Evolutionary conservation across 495 filamentous ascomycete species (phyloP).

Genomic region (Immersiella caudata): DNA sequence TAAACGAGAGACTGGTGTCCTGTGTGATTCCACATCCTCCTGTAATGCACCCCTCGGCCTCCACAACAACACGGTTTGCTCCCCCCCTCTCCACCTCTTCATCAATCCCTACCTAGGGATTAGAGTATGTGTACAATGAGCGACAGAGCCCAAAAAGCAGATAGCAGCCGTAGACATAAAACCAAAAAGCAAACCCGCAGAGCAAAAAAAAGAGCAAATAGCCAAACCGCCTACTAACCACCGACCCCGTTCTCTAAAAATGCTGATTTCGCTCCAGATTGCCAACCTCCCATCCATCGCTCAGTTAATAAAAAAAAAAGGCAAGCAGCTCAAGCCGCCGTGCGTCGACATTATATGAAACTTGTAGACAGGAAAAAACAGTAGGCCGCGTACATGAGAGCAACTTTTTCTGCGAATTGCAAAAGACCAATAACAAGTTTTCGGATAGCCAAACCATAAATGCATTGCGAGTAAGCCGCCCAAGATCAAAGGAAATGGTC

Average conservation of each 20-base stretch:
- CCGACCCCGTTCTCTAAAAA: slow-evolving; percentile 12
- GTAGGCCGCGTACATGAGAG: background rate
- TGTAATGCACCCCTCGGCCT: background rate
- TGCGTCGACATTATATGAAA: background rate
- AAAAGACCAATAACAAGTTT: slow-evolving; percentile 6
- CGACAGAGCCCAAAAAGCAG: slow-evolving; percentile 15
- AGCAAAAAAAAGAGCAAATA: slow-evolving; percentile 17
- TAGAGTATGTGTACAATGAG: background rate
- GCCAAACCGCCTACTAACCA: background rate
- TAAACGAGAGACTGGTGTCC: background rate
- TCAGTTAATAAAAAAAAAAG: background rate
- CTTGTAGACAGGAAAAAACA: background rate
- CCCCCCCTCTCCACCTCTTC: background rate
- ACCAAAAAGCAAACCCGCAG: background rate
- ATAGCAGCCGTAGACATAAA: slow-evolving; percentile 12
- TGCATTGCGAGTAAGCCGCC: slow-evolving; percentile 10
- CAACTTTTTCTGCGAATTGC: background rate
- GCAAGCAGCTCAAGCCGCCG: background rate
- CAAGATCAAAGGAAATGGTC: slow-evolving; percentile 9
- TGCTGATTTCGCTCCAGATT: slow-evolving; percentile 8
- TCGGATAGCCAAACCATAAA: slow-evolving; percentile 25
- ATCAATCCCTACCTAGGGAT: background rate
- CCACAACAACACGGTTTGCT: background rate
- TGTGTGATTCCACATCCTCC: background rate
- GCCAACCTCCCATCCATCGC: background rate